Percentiles rank a stretch among this genome's conserved stretches.
Conservation (phyloP, 495 filamentous ascomycete genomes). For the Penicillium ucsense region DNA sequence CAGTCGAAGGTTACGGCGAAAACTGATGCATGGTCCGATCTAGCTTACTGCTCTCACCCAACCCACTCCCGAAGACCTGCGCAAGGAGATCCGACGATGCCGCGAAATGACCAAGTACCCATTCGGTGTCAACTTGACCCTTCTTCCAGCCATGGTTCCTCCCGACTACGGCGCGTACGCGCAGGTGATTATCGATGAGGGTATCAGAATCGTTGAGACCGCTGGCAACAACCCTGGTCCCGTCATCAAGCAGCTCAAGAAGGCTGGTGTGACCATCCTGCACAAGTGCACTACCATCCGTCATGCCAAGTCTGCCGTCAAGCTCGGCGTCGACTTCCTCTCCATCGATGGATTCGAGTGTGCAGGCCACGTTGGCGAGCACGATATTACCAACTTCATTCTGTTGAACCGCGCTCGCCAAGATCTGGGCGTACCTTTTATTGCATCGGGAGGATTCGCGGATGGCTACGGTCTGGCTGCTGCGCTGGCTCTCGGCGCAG, state of each 20-base stretch:
- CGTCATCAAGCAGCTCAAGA: conserved; percentile 82
- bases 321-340: conserved; percentile 93
- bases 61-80: conserved; percentile 84
- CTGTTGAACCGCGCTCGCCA: conserved; percentile 80
- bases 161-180: conserved; percentile 92
- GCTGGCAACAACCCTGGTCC: conserved; percentile 91
- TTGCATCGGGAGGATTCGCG: conserved; percentile 90
- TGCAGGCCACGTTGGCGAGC: conserved; percentile 91
- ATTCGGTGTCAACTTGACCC: conserved; percentile 93
- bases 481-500: conserved; percentile 81
- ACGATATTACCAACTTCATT: conserved; percentile 97
- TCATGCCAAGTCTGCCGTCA: conserved; percentile 84
- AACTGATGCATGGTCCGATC: background rate
- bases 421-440: conserved; percentile 78
- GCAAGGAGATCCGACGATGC: conserved; percentile 85
- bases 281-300: conserved; percentile 98
- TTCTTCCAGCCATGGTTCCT: conserved; percentile 80
- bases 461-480: conserved; percentile 92
- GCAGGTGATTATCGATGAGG: conserved; percentile 85
- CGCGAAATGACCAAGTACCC: conserved; percentile 75
- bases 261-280: conserved; percentile 64
- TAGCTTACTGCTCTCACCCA: conserved; percentile 85
- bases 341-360: conserved; percentile 98
- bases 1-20: too few species aligned
- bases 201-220: conserved; percentile 90